Conservation (phyloP, 176 grass and related monocot genomes). For the Bothriochloa decipiens region DNA sequence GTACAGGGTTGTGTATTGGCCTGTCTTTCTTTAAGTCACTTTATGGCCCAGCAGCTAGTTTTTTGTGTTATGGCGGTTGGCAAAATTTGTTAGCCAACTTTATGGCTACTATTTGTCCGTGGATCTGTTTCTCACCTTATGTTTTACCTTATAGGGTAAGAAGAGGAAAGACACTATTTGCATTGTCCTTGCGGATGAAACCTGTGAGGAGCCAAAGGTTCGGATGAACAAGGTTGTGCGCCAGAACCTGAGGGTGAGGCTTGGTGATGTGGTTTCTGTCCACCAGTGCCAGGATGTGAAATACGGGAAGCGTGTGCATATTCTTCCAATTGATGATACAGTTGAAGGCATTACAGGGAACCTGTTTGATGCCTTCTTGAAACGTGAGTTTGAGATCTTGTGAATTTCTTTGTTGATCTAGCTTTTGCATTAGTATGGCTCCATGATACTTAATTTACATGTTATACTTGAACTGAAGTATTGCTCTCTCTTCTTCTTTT, state of each 20-base stretch:
- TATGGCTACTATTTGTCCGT: not conserved
- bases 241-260: slow-evolving; percentile 66
- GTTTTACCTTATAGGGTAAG: slow-evolving; percentile 57
- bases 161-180: slow-evolving; percentile 80
- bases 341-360: slow-evolving; percentile 75
- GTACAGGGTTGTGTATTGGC: not conserved
- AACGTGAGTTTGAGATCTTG: slow-evolving; percentile 52
- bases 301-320: slow-evolving; percentile 78
- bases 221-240: slow-evolving; percentile 88
- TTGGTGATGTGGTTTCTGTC: slow-evolving; percentile 79
- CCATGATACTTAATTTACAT: not conserved
- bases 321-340: slow-evolving; percentile 79
- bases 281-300: slow-evolving; percentile 89
- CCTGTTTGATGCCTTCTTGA: slow-evolving; percentile 73
- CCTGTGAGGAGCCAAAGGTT: slow-evolving; percentile 76
- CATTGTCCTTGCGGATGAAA: slow-evolving; percentile 70
- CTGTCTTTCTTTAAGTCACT: slow-evolving; percentile 1
- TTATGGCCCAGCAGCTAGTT: not conserved
- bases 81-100: not conserved
- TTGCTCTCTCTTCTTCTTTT: not conserved
- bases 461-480: not conserved
- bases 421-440: not conserved
- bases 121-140: not conserved
- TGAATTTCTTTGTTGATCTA: not conserved
- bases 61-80: not conserved